Conservation (phyloP, 257 asterid genomes). For the Solanum dulcamara region DNA sequence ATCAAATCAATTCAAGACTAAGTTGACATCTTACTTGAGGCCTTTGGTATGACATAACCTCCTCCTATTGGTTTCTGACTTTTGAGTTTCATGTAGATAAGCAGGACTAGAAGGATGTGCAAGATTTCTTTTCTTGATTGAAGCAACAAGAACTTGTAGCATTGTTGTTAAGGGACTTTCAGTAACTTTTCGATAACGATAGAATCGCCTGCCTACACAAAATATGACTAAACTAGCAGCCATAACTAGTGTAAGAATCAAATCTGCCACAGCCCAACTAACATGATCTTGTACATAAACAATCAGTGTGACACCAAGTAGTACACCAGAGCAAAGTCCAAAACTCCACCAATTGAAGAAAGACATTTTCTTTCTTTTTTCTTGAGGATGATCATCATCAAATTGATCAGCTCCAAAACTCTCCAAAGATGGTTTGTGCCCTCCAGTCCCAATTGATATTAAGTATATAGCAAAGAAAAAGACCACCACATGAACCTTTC, state of each 20-base stretch:
- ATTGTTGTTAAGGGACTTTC: slow-evolving; percentile 70
- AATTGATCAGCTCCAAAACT: slow-evolving; percentile 79
- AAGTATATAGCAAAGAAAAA: slow-evolving; percentile 58
- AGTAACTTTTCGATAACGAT: slow-evolving; percentile 38
- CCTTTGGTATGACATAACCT: slow-evolving; percentile 46
- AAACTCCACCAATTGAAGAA: slow-evolving; percentile 88
- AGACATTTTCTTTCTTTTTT: slow-evolving; percentile 44
- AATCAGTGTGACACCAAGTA: slow-evolving; percentile 42
- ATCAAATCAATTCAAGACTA: too few species aligned
- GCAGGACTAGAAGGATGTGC: slow-evolving; percentile 26
- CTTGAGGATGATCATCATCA: slow-evolving; percentile 32
- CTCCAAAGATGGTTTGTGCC: slow-evolving; percentile 72
- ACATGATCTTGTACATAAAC: slow-evolving; percentile 59
- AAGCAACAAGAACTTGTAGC: slow-evolving; percentile 58
- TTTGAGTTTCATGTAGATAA: slow-evolving; percentile 40
- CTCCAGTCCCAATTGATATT: slow-evolving; percentile 57
- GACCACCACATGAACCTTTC: slow-evolving; percentile 15
- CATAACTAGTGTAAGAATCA: slow-evolving; percentile 43
- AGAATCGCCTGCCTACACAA: slow-evolving; percentile 30
- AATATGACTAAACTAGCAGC: slow-evolving; percentile 40
- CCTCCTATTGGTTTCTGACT: slow-evolving; percentile 6
- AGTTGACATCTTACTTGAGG: slow-evolving; percentile 11
- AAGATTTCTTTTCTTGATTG: slow-evolving; percentile 28
- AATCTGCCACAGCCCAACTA: slow-evolving; percentile 48
- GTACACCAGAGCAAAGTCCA: slow-evolving; percentile 56